Evolutionary conservation across 2,329 filamentous ascomycete species (phyloP).

Genomic region (Myrmaecium sp.): DNA sequence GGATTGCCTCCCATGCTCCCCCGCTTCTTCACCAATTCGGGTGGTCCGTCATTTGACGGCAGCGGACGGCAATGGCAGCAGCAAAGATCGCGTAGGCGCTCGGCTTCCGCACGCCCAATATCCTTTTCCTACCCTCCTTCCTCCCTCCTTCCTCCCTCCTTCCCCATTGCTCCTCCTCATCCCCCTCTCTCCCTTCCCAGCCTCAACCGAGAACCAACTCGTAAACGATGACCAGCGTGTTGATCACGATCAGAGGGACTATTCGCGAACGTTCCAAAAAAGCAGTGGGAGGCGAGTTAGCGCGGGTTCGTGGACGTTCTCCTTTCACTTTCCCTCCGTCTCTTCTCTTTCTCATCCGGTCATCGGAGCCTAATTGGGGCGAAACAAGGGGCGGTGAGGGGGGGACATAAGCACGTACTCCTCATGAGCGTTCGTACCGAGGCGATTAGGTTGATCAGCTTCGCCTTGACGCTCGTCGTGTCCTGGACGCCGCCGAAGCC

Average conservation of each 20-base stretch:
- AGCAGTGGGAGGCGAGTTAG: not conserved
- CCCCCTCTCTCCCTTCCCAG: no score
- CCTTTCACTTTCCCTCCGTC: not conserved
- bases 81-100: no score
- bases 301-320: not conserved
- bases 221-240: slow-evolving; percentile 22
- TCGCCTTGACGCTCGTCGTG: slow-evolving; percentile 67
- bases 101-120: no score
- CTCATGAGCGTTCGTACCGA: slow-evolving; percentile 85
- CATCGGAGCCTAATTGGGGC: not conserved
- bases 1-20: no score
- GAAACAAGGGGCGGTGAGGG: slow-evolving; percentile 1
- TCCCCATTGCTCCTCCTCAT: no score
- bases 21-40: no score
- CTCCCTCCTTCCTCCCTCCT: no score
- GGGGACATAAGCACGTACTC: slow-evolving; percentile 44
- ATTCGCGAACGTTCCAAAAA: no score
- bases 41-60: no score
- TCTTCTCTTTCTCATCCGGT: not conserved
- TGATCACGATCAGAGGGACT: slow-evolving; percentile 24
- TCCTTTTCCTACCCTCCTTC: no score
- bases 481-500: slow-evolving; percentile 57
- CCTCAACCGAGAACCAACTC: slow-evolving; percentile 9
- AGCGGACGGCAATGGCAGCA: no score
- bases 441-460: slow-evolving; percentile 76